Base-by-base conservation (phyloP, 495 filamentous ascomycete species). In the Hypoxylon lienhwacheense region DNA sequence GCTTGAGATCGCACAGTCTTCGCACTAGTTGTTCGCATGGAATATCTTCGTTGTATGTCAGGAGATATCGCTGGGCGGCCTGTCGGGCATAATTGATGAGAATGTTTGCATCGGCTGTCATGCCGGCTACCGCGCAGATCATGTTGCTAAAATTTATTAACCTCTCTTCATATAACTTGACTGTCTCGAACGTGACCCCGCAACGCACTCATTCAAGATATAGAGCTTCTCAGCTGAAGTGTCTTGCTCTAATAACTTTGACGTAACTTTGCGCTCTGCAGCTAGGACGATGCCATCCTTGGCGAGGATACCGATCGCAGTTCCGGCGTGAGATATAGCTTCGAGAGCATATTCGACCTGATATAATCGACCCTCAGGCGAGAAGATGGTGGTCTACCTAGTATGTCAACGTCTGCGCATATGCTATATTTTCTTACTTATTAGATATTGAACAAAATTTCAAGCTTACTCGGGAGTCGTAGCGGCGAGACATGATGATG, bases 221-320 rank as follows among this genome's bases (percentile, higher is more conserved):
- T 98, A 98, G 57, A 98, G 88, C 83, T 98, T 98, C 85, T 98
- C 93, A 22, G 93, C 93, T 20, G 91, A 96, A 44, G 95, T 98
- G 75, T 98, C 93, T 80, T 98, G 93, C 81, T 98, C 93, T 66
- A 98, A 77, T 66, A 98, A 81, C 82, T 97, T 98, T 78, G 92
- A 97, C 48, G 93, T 98, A 63, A 98, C 93, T 78, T 98, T 98
- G 72, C 93, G 85, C 83, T 98, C 93, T n/a, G 93, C 93, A 36
- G 93, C 93, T 41, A 98, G 83, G 51, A 98, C 93, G 68, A 98
- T 98, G 65, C 93, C 93, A 84, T 98, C 93, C 71, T 91, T 90
- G 45, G 93, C 92, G 55, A 98, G 81, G 64, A 98, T 96, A 39
- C 93, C 93, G 53, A 98, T 83, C 53, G 93, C 93, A 16, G 93